Evolutionary conservation across 306 rosid species (phyloP).

Genomic region (Lablab purpureus): DNA sequence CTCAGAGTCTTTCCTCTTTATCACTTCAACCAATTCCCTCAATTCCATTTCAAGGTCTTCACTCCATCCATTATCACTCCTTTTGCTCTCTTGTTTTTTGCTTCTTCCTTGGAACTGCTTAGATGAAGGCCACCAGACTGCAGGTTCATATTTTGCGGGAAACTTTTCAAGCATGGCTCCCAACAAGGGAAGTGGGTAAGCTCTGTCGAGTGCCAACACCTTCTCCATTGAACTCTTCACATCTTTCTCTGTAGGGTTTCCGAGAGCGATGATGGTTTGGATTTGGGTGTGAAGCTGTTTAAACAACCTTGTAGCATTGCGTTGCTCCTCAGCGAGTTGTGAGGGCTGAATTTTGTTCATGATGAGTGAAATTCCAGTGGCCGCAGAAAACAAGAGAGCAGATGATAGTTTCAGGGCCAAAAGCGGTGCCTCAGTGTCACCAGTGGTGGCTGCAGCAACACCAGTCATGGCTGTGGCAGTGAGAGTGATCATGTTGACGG

Average conservation of each 20-base stretch:
- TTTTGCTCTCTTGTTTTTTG: background rate
- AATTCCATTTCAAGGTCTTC: constrained; percentile 54
- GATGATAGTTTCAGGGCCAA: constrained; percentile 61
- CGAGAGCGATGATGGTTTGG: constrained; percentile 48
- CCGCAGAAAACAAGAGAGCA: constrained; percentile 61
- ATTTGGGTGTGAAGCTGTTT: constrained; percentile 56
- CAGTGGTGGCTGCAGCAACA: constrained; percentile 45
- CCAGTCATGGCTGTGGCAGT: constrained; percentile 64
- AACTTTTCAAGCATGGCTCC: constrained; percentile 76
- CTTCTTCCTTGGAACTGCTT: background rate
- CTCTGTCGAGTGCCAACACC: constrained; percentile 38
- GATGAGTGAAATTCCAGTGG: constrained; percentile 59
- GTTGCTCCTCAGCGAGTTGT: constrained; percentile 76
- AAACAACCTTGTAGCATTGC: constrained; percentile 62
- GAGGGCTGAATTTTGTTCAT: constrained; percentile 77
- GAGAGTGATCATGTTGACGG: constrained; percentile 72
- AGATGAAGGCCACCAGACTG: constrained; percentile 71
- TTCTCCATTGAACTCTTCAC: constrained; percentile 53
- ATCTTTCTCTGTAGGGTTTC: constrained; percentile 48
- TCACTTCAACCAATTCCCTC: constrained; percentile 54
- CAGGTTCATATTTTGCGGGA: constrained; percentile 59
- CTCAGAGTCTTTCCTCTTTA: constrained; percentile 60
- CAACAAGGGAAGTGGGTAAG: constrained; percentile 41
- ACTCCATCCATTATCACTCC: constrained; percentile 53
- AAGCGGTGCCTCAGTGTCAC: constrained; percentile 14